Percentiles rank a stretch among this genome's conserved stretches.
Conservation (phyloP, 2,329 filamentous ascomycete genomes). For the Amesomyces nigricolor region DNA sequence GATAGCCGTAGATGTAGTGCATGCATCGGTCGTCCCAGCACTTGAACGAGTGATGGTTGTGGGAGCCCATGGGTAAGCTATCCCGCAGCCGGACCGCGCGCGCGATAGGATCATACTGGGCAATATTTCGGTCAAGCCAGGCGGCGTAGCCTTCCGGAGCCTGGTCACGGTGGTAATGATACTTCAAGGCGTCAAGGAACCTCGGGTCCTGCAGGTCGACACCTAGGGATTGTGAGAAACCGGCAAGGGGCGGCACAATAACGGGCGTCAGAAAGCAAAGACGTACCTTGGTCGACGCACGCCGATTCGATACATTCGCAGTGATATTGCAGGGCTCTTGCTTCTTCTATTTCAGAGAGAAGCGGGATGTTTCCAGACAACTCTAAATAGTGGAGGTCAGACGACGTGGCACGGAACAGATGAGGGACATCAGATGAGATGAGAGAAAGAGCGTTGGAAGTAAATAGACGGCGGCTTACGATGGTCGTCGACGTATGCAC, state of each 20-base stretch:
- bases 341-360: constrained; percentile 52
- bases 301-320: constrained; percentile 53
- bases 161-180: constrained; percentile 34
- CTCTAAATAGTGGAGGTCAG: constrained; percentile 31
- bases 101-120: constrained; percentile 44
- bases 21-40: constrained; percentile 51
- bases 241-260: background rate
- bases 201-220: constrained; percentile 39
- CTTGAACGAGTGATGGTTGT: constrained; percentile 43
- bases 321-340: constrained; percentile 50
- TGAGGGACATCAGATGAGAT: constrained; percentile 11
- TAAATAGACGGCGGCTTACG: constrained; percentile 37
- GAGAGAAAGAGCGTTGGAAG: constrained; percentile 1
- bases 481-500: constrained; percentile 43
- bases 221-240: constrained; percentile 29
- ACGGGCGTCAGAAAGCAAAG: background rate
- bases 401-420: constrained; percentile 6
- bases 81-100: constrained; percentile 37
- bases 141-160: constrained; percentile 43
- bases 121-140: constrained; percentile 50
- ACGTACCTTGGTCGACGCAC: constrained; percentile 45
- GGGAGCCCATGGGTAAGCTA: constrained; percentile 33
- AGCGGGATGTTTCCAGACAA: constrained; percentile 37
- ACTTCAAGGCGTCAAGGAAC: constrained; percentile 35
- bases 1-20: constrained; percentile 55